Evolutionary conservation across 768 basidiomycete genomes (phyloP).

Genomic region (Crassisporium funariophilum): DNA sequence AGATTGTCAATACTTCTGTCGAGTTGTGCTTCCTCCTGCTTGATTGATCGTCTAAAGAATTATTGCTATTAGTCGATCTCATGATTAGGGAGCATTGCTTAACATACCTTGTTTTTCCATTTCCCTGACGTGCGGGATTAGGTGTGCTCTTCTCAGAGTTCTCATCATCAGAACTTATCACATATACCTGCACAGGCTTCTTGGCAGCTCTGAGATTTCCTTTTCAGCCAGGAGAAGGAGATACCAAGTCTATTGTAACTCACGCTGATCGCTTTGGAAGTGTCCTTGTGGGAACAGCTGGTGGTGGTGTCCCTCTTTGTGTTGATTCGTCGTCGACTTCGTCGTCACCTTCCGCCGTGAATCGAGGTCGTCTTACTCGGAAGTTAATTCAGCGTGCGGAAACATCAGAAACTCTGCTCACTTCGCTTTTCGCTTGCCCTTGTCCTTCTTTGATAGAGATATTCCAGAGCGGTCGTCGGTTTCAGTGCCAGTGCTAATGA

Average conservation of each 20-base stretch:
- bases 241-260: slow-evolving; percentile 23
- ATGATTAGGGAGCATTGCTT: neutral
- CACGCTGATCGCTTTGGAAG: slow-evolving; percentile 65
- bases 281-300: slow-evolving; percentile 47
- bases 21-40: slow-evolving; percentile 41
- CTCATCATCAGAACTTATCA: slow-evolving; percentile 42
- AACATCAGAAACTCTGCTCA: slow-evolving; percentile 24
- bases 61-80: neutral
- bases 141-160: slow-evolving; percentile 30
- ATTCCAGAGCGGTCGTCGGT: slow-evolving; percentile 34
- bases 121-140: slow-evolving; percentile 13
- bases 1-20: slow-evolving; percentile 42
- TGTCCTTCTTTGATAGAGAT: slow-evolving; percentile 31
- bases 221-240: neutral
- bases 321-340: slow-evolving; percentile 38
- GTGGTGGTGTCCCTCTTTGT: slow-evolving; percentile 34
- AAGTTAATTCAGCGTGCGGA: neutral
- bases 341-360: slow-evolving; percentile 49
- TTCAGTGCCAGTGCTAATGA: slow-evolving; percentile 47
- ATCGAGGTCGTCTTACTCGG: slow-evolving; percentile 61
- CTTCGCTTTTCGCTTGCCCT: slow-evolving; percentile 42
- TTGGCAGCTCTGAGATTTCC: slow-evolving; percentile 37
- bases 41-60: slow-evolving; percentile 14
- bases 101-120: slow-evolving; percentile 17
- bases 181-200: slow-evolving; percentile 35